phyloP scores from a whole-genome alignment of 2,329 filamentous ascomycete genomes.

The Nothopassalora personata region DNA sequence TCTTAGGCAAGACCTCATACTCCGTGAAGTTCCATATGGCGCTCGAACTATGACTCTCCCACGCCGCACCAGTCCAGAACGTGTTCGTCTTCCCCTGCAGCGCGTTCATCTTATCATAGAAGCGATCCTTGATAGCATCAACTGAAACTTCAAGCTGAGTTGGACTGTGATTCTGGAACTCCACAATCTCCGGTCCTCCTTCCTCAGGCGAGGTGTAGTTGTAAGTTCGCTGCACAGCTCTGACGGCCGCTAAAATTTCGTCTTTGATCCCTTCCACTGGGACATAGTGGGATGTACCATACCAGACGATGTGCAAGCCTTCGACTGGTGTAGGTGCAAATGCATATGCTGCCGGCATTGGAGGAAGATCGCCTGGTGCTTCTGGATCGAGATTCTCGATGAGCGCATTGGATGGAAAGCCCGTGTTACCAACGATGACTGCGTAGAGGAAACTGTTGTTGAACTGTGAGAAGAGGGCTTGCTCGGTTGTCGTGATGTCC shows the following conservation, averaged over 20 bases:
- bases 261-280: not conserved
- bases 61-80: conserved; percentile 29
- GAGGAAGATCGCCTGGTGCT: not conserved
- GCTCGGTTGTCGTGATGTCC: not conserved
- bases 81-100: conserved; percentile 27
- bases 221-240: conserved; percentile 1
- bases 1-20: conserved; percentile 10
- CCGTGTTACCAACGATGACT: not conserved
- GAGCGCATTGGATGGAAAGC: not conserved
- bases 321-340: not conserved
- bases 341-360: conserved; percentile 1
- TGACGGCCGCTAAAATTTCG: not conserved
- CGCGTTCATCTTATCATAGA: conserved; percentile 24
- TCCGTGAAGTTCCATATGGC: conserved; percentile 32
- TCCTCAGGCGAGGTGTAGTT: not conserved
- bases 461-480: not conserved
- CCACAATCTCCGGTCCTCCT: conserved; percentile 15
- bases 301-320: not conserved
- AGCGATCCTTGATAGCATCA: conserved; percentile 24
- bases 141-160: conserved; percentile 23
- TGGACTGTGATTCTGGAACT: conserved; percentile 27
- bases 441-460: conserved; percentile 2
- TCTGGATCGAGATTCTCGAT: not conserved
- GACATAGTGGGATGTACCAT: not conserved
- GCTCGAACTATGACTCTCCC: conserved; percentile 30